phyloP scores from a whole-genome alignment of 1,284 basidiomycete species.

The Coniferiporia sulphurascens region DNA sequence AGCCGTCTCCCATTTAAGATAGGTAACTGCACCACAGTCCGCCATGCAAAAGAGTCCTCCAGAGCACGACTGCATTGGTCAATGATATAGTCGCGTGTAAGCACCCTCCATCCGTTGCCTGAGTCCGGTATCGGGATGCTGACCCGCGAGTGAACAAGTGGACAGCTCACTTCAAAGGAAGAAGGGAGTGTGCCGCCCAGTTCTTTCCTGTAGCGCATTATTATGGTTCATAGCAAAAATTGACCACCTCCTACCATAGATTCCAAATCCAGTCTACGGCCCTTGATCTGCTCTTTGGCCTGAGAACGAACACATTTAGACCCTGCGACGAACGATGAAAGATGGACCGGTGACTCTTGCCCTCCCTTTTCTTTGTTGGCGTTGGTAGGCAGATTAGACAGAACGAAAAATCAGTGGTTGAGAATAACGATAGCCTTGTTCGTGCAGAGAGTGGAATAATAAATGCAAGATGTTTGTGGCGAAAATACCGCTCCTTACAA shows the following conservation, averaged over 20 bases:
- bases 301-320: conserved; percentile 78
- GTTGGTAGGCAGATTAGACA: conserved; percentile 66
- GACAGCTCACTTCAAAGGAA: conserved; percentile 41
- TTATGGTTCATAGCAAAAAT: background rate
- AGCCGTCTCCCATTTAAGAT: conserved; percentile 53
- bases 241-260: conserved; percentile 48
- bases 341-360: conserved; percentile 37
- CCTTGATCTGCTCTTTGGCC: conserved; percentile 63
- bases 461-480: conserved; percentile 66
- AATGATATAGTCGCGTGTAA: conserved; percentile 22
- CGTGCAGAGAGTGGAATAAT: conserved; percentile 59
- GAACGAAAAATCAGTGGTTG: conserved; percentile 77
- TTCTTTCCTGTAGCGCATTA: conserved; percentile 46
- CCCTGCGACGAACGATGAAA: conserved; percentile 52
- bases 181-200: conserved; percentile 46
- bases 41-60: conserved; percentile 54
- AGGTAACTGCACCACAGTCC: conserved; percentile 49
- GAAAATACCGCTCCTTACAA: conserved; percentile 54
- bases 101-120: conserved; percentile 28
- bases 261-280: conserved; percentile 83
- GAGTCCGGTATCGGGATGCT: conserved; percentile 57
- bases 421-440: conserved; percentile 74
- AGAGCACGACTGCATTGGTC: conserved; percentile 53
- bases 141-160: conserved; percentile 51
- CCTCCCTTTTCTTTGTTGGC: conserved; percentile 35